A percentile compares a stretch with the other conserved stretches of the same genome.
Evolutionary conservation across 257 asterid genomes (phyloP).

Genomic region (Leonotis leonurus): DNA sequence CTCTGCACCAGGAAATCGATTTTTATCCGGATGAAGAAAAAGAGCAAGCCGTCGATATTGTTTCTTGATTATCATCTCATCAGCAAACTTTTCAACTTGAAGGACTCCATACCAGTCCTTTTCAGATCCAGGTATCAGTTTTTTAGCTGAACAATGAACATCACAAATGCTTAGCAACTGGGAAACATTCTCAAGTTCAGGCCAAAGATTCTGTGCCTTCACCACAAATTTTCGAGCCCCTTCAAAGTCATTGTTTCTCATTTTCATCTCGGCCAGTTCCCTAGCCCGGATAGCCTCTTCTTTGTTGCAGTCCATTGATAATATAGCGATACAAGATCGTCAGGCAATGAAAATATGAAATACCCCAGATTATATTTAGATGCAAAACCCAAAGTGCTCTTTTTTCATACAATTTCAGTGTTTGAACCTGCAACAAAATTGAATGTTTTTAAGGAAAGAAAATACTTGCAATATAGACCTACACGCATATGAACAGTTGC

Average conservation of each 20-base stretch:
- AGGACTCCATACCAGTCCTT: conserved; percentile 79
- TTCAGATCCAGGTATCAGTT: conserved; percentile 39
- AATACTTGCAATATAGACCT: background rate
- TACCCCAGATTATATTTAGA: too few relatives aligned
- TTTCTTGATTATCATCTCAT: conserved; percentile 53
- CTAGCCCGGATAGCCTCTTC: conserved; percentile 74
- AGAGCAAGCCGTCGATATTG: conserved; percentile 79
- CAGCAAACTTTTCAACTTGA: conserved; percentile 52
- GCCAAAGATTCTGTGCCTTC: conserved; percentile 64
- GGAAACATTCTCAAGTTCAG: conserved; percentile 64
- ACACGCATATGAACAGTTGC: background rate
- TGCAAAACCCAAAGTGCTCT: too few relatives aligned
- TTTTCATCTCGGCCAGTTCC: conserved; percentile 61
- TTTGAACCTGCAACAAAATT: conserved; percentile 17
- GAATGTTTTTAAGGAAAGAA: background rate
- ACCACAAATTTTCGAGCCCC: conserved; percentile 52
- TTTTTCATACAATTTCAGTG: conserved; percentile 6
- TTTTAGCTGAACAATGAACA: conserved; percentile 68
- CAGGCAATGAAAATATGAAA: too few relatives aligned
- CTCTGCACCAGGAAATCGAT: conserved; percentile 83
- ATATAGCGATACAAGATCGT: too few relatives aligned
- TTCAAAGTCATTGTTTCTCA: conserved; percentile 55
- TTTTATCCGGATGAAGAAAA: conserved; percentile 81
- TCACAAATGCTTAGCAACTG: conserved; percentile 65
- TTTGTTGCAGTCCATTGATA: conserved; percentile 76